Percentiles rank a stretch among this genome's conserved stretches.
These are phyloP conservation scores for Astrocystis sublimbata DNA, from an alignment of 495 filamentous ascomycete species.

Conservation along the genomic window DNA sequence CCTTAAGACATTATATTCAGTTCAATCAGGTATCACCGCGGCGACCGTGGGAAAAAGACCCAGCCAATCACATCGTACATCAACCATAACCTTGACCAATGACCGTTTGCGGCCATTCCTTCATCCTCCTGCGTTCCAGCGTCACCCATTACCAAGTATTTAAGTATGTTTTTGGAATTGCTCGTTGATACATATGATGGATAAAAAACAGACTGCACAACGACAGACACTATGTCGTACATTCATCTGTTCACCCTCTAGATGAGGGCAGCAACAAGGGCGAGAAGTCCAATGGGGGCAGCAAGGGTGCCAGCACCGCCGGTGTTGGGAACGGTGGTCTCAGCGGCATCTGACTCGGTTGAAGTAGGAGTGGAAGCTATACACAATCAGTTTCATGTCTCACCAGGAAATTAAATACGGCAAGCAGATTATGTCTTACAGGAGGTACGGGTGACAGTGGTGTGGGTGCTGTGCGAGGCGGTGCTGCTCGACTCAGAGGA, in stretches of 20 bases:
- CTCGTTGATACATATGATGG: constrained; percentile 2
- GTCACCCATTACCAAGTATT: constrained; percentile 4
- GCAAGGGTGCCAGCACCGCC: constrained; percentile 27
- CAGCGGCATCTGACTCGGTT: constrained; percentile 16
- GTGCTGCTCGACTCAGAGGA: constrained; percentile 19
- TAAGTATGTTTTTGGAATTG: constrained; percentile 7
- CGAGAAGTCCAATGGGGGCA: constrained; percentile 30
- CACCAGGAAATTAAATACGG: not conserved
- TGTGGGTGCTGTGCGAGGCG: constrained; percentile 32
- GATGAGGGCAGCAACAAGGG: constrained; percentile 28
- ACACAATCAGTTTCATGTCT: constrained; percentile 18
- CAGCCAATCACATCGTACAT: not conserved
- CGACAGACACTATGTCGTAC: not conserved
- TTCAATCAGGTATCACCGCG: not conserved
- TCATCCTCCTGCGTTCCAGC: constrained; percentile 4
- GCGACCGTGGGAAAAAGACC: not conserved
- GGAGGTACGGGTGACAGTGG: constrained; percentile 23
- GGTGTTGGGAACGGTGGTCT: constrained; percentile 26
- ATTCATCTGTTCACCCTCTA: constrained; percentile 14
- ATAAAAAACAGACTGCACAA: constrained; percentile 1
- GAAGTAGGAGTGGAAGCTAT: constrained; percentile 22
- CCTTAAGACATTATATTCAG: constrained; percentile 4
- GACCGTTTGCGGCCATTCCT: too few species aligned
- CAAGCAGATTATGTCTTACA: constrained; percentile 9
- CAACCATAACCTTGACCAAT: not conserved